Percentiles rank a stretch among this genome's conserved stretches.
phyloP scores from a whole-genome alignment of 1,284 basidiomycete species.

The Amylostereum chailletii region DNA sequence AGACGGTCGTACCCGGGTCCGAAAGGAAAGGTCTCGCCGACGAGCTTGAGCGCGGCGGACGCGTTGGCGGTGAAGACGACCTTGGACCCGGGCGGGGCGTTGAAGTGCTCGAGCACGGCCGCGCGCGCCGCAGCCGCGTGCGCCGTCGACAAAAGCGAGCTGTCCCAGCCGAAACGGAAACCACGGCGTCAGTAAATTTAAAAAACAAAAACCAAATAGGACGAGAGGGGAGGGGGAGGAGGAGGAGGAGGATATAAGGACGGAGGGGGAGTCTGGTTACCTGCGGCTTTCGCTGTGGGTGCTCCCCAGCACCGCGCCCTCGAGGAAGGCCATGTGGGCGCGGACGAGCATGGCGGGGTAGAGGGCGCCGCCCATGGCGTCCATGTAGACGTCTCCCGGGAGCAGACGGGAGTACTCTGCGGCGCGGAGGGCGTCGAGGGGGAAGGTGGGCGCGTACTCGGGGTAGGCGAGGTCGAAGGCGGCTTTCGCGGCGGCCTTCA shows the following conservation, averaged over 20 bases:
- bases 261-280: constrained; percentile 23
- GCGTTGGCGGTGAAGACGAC: constrained; percentile 80
- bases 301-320: constrained; percentile 62
- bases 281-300: constrained; percentile 75
- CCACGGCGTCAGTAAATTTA: no score
- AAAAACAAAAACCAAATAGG: no score
- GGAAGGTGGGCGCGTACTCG: constrained; percentile 41
- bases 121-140: constrained; percentile 60
- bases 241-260: not conserved
- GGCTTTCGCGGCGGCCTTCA: constrained; percentile 19
- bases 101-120: constrained; percentile 65
- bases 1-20: not conserved
- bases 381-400: constrained; percentile 63
- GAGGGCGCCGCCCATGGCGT: constrained; percentile 74
- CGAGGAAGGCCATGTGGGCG: constrained; percentile 60
- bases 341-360: constrained; percentile 69
- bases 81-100: constrained; percentile 64
- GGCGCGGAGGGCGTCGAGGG: not conserved
- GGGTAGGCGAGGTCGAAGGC: constrained; percentile 30
- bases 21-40: constrained; percentile 77
- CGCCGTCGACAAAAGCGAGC: constrained; percentile 59
- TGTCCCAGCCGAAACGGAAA: constrained; percentile 16
- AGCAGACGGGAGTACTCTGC: constrained; percentile 13
- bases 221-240: no score
- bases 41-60: constrained; percentile 68